Base-by-base conservation (phyloP, 2,329 filamentous ascomycete genomes). In the Penicillium sp. region DNA sequence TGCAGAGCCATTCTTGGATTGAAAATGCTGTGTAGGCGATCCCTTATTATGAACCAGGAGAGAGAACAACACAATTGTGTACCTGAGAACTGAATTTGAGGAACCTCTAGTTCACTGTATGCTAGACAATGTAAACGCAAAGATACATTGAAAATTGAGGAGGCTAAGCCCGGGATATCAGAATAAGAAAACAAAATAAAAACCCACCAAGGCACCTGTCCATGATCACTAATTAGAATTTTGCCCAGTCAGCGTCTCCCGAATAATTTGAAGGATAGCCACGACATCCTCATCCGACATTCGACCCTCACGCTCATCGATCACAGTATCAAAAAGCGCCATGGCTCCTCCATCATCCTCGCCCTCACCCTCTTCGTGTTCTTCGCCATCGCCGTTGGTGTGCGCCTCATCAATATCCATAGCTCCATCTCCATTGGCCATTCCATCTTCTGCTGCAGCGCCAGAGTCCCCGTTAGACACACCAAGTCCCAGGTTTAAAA, bases 401-500 rank as follows among this genome's bases (percentile, higher is more conserved):
- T 29, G 33, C 4, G 15, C 58, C 12, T 59, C 61, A 37, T 51
- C 57, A 8, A 56, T 58, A 18, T 60, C 63, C 50, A 62, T 64
- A 6, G 45, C 60, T 13, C 51, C 59, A 18, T 56, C 54, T n/a
- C 58, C 62, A 39, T 54, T 61, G 1, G 36, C 58, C 3, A 48
- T 49, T 24, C 55, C 55, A 21, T 54, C 20, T 18, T 56, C 33
- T 39, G 54, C 21, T 18, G 50, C 18, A 0, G 32, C 56, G 10
- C 52, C 52, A n/a, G 47, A 36, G 21, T 49, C 47, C 23, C 34
- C 29, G 7, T 17, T 42, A 2, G 53, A 47, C 13, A 74, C 21
- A 3, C 75, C 76, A 13, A 77, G 59, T 0, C 76, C 75, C 21
- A 78, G 59, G 52, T 79, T 78, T 17, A 78, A 58, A 44, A 78